These are phyloP conservation scores for Acer saccharum DNA, from an alignment of 345 rosid species.

Conservation along the genomic window DNA sequence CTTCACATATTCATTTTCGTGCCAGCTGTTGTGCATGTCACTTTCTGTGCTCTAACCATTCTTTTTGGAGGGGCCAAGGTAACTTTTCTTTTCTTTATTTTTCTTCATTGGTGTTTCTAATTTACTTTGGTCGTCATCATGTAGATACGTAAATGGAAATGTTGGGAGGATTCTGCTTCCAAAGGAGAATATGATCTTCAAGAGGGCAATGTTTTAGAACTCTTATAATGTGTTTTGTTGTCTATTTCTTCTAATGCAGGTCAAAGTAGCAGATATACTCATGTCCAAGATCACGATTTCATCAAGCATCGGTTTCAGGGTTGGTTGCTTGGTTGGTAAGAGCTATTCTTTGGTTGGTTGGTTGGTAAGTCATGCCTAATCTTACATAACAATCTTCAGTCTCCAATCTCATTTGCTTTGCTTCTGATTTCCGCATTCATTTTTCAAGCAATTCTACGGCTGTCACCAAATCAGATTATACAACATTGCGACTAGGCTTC, in stretches of 20 bases:
- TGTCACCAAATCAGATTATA: constrained; percentile 76
- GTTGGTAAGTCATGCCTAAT: constrained; percentile 51
- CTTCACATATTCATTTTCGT: constrained; percentile 89
- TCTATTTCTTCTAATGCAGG: constrained; percentile 25
- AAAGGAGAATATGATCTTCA: constrained; percentile 26
- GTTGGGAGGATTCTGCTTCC: constrained; percentile 56
- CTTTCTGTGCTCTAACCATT: constrained; percentile 72
- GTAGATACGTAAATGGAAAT: constrained; percentile 62
- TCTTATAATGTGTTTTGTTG: neutral
- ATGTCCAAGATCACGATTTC: constrained; percentile 68
- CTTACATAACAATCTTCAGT: too few relatives aligned
- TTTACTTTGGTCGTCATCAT: constrained; percentile 7
- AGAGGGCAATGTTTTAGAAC: constrained; percentile 28
- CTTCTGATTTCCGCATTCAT: constrained; percentile 57
- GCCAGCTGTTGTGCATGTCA: constrained; percentile 66
- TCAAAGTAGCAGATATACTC: constrained; percentile 33
- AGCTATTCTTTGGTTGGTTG: constrained; percentile 51
- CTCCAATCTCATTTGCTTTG: neutral
- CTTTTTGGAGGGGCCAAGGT: constrained; percentile 78
- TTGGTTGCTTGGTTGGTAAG: constrained; percentile 72
- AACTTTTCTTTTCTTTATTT: neutral
- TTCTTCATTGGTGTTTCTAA: neutral
- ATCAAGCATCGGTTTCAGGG: constrained; percentile 68
- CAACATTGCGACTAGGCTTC: constrained; percentile 78
- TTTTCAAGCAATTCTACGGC: constrained; percentile 80